Evolutionary conservation across 2,329 filamentous ascomycete genomes (phyloP).

Genomic region (Penicillium expansum): DNA sequence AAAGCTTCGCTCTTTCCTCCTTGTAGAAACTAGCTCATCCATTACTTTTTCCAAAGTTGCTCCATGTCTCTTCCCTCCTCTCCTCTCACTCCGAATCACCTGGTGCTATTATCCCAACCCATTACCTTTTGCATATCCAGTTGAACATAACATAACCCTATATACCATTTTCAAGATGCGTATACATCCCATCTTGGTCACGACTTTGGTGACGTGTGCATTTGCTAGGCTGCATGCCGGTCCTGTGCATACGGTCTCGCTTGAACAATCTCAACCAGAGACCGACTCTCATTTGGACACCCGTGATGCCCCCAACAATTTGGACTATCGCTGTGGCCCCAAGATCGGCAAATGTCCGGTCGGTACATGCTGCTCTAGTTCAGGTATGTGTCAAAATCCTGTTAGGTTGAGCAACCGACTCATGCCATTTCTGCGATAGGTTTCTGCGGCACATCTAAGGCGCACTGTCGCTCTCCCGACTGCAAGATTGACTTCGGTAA

Average conservation of each 20-base stretch:
- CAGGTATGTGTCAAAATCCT: conserved; percentile 29
- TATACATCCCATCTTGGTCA: not conserved
- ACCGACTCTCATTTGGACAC: conserved; percentile 7
- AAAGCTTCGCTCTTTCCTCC: not conserved
- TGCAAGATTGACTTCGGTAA: conserved; percentile 41
- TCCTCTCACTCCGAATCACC: not conserved
- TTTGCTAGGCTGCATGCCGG: not conserved
- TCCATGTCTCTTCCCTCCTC: not conserved
- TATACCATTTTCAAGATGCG: conserved; percentile 6
- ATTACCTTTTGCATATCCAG: not conserved
- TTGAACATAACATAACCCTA: conserved; percentile 3
- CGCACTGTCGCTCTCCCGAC: conserved; percentile 42
- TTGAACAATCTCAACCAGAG: not conserved
- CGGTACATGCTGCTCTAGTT: conserved; percentile 40
- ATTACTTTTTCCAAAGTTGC: no score
- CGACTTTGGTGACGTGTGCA: conserved; percentile 12
- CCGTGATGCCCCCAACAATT: conserved; percentile 15
- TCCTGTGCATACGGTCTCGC: conserved; percentile 1
- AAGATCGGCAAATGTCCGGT: conserved; percentile 34
- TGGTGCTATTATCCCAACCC: not conserved
- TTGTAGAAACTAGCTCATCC: conserved; percentile 1
- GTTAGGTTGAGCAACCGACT: not conserved
- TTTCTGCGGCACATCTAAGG: conserved; percentile 38
- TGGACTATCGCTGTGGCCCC: conserved; percentile 36
- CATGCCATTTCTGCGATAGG: conserved; percentile 23